Evolutionary conservation across 2,329 filamentous ascomycete species (phyloP), one percentile per base, ranked within the genome.

Genomic region (Neodidymelliopsis sp.): DNA sequence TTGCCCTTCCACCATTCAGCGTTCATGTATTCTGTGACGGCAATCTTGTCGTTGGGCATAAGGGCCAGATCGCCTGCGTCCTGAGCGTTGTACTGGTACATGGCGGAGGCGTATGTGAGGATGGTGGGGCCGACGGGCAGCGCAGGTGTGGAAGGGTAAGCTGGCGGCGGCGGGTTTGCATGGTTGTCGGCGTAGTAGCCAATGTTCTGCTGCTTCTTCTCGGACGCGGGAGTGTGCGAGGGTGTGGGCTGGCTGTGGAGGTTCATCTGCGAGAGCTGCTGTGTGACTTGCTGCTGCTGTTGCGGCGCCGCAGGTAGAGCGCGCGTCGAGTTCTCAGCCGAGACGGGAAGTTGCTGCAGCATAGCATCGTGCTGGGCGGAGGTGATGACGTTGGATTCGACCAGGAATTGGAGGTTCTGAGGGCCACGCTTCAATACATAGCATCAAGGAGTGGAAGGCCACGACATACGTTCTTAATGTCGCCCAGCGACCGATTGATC

Each of bases 1-100:
- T 84, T 84, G 60, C 93, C 93, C 80, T 91, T 87, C 91, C 91
- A 97, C 93, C 93, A 97, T 75, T 97, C 92, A 55, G 87, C 85
- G 75, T 97, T 97, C 88, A 96, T 94, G 78, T 96, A 92, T 75
- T 96, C 90, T 59, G 85, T 84, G 16, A 97, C 89, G 50, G 84
- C 82, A 61, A 97, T 81, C 57, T 81, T 80, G 76, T 97, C 93
- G 68, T 92, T 88, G 54, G 88, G 86, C 68, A 90, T 84, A 51
- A 97, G 84, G 2, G 84, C 84, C 56, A 96, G 80, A 71, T 97
- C 93, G 51, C 91, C 90, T 4, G 86, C 82, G 70, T 96, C 92
- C 29, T 87, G 81, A 7, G 87, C 89, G 24, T 81, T 82, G 78
- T 97, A 97, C 54, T 83, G 82, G 78, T 96, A 97, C 37, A 96